A percentile compares a stretch with the other conserved stretches of the same genome.
Conservation (phyloP, 495 filamentous ascomycete genomes). For the Bryoglossum gracile region DNA sequence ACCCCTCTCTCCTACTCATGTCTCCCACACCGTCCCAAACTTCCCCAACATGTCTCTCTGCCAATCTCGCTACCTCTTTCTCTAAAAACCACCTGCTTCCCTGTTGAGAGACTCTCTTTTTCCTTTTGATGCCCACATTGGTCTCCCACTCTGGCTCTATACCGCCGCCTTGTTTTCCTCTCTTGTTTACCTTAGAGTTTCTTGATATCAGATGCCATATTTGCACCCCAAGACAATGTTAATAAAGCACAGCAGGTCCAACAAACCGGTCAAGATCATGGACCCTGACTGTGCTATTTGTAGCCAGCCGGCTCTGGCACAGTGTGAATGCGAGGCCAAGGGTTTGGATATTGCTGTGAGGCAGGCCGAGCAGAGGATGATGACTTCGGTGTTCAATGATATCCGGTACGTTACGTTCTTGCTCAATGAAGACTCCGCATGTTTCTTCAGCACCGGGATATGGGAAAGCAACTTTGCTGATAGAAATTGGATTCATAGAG, state of each 20-base stretch:
- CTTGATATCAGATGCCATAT: conserved; percentile 13
- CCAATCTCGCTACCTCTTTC: conserved; percentile 5
- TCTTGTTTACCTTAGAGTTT: neutral
- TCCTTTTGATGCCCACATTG: conserved; percentile 5
- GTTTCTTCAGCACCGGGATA: too few relatives aligned
- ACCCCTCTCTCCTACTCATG: conserved; percentile 18
- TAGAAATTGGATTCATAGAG: conserved; percentile 18
- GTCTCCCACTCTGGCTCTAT: conserved; percentile 16
- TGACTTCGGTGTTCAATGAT: conserved; percentile 53
- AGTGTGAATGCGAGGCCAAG: conserved; percentile 64
- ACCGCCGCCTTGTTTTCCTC: neutral
- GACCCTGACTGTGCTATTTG: conserved; percentile 69
- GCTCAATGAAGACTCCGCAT: too few relatives aligned
- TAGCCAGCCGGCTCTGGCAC: conserved; percentile 50
- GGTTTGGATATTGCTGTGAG: conserved; percentile 57
- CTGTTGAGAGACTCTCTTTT: conserved; percentile 12
- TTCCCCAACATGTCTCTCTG: conserved; percentile 15
- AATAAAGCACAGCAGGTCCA: conserved; percentile 19
- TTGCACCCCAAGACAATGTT: conserved; percentile 20
- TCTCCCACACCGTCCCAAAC: conserved; percentile 21
- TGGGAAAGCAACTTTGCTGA: neutral
- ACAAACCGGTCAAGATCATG: conserved; percentile 29
- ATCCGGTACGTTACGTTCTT: conserved; percentile 47
- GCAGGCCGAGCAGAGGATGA: conserved; percentile 57
- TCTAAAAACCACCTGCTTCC: conserved; percentile 17